Evolutionary conservation across 352 stramenopile species (phyloP).

Genomic region (Pythium pyrilobum): DNA sequence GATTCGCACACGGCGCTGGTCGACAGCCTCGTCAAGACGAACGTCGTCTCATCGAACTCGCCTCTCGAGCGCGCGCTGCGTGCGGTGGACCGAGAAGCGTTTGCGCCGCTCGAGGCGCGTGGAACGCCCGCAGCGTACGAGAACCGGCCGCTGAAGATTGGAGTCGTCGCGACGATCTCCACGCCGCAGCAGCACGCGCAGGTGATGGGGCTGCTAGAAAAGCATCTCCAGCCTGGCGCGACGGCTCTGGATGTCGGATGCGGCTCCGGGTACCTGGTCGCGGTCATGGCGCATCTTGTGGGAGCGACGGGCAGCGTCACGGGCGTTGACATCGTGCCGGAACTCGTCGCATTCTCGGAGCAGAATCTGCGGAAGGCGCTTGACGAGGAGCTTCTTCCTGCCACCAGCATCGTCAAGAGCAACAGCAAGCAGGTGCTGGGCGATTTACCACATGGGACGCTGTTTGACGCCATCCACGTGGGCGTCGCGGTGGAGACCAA

Average conservation of each 20-base stretch:
- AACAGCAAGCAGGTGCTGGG: slow-evolving; percentile 35
- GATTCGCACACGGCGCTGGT: slow-evolving; percentile 60
- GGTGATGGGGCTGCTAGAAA: slow-evolving; percentile 59
- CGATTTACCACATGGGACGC: slow-evolving; percentile 20
- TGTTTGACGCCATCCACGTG: slow-evolving; percentile 78
- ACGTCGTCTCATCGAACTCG: slow-evolving; percentile 49
- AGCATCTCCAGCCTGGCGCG: slow-evolving; percentile 59
- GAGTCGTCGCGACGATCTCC: slow-evolving; percentile 75
- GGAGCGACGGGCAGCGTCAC: slow-evolving; percentile 44
- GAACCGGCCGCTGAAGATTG: slow-evolving; percentile 77
- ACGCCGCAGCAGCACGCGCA: slow-evolving; percentile 83
- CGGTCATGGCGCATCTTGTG: slow-evolving; percentile 72
- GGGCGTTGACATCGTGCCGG: slow-evolving; percentile 75
- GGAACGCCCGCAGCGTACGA: slow-evolving; percentile 41
- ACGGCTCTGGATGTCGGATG: slow-evolving; percentile 68
- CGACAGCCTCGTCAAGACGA: slow-evolving; percentile 71
- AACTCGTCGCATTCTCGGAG: slow-evolving; percentile 62
- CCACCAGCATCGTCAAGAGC: slow-evolving; percentile 43
- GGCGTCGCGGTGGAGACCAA: slow-evolving; percentile 78
- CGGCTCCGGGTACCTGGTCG: slow-evolving; percentile 77
- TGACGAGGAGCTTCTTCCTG: slow-evolving; percentile 26
- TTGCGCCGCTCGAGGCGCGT: slow-evolving; percentile 33
- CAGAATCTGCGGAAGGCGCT: slow-evolving; percentile 53
- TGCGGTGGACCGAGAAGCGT: slow-evolving; percentile 57
- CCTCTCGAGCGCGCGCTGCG: slow-evolving; percentile 60